Percentiles rank a stretch among this genome's conserved stretches.
Conservation (phyloP, 768 basidiomycete genomes). For the Lactifluus subvellereus region DNA sequence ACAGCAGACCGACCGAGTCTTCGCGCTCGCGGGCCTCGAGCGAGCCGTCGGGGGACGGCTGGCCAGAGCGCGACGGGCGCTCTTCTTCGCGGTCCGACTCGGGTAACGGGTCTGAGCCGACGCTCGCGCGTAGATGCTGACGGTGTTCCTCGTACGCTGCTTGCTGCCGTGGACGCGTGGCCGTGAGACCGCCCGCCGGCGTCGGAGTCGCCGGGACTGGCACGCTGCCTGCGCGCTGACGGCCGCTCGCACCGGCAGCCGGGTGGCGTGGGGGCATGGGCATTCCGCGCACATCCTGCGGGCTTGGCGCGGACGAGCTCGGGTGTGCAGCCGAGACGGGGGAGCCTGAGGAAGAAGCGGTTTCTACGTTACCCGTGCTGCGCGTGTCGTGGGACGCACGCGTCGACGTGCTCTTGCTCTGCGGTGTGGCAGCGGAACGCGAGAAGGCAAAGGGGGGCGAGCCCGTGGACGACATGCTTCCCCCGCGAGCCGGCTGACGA, state of each 20-base stretch:
- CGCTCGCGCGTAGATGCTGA: not conserved
- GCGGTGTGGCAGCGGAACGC: slow-evolving; percentile 30
- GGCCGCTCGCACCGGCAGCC: slow-evolving; percentile 26
- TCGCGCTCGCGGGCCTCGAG: slow-evolving; percentile 59
- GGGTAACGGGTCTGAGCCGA: not conserved
- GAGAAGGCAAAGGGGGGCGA: slow-evolving; percentile 27
- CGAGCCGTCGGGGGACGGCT: slow-evolving; percentile 41
- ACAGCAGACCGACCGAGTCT: slow-evolving; percentile 54
- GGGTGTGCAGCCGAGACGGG: slow-evolving; percentile 41
- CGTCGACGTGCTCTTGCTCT: slow-evolving; percentile 33
- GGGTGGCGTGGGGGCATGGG: slow-evolving; percentile 49
- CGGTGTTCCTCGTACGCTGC: slow-evolving; percentile 26
- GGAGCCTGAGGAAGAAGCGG: slow-evolving; percentile 36
- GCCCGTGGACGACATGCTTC: slow-evolving; percentile 38
- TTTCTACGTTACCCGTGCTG: slow-evolving; percentile 53
- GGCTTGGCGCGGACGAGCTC: slow-evolving; percentile 27
- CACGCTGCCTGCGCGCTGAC: slow-evolving; percentile 35
- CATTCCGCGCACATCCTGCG: slow-evolving; percentile 31
- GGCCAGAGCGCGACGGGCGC: slow-evolving; percentile 29
- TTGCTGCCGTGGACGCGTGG: slow-evolving; percentile 1
- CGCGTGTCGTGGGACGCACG: slow-evolving; percentile 36
- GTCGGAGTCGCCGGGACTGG: slow-evolving; percentile 23
- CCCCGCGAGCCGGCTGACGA: slow-evolving; percentile 47
- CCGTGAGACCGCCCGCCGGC: not conserved
- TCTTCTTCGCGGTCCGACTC: slow-evolving; percentile 18